Evolutionary conservation across 2,329 filamentous ascomycete genomes (phyloP), one percentile per base, ranked within the genome.

Genomic region (Cercospora brassicicola): DNA sequence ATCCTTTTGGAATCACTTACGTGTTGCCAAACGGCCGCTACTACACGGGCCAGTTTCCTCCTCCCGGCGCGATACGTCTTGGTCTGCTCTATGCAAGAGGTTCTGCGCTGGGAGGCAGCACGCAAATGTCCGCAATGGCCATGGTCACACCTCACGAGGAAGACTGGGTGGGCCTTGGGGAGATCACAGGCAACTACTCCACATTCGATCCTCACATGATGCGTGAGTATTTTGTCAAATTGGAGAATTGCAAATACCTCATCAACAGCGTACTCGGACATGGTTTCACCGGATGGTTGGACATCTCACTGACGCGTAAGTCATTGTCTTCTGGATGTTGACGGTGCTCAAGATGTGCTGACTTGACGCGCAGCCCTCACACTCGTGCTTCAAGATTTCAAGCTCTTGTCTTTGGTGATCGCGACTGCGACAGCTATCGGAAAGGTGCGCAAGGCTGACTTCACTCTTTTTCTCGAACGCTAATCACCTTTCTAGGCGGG

Each of bases 41-140:
- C 57, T 88, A 88, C 73, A 84, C 82, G 11, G 87, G 87, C 11
- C 76, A 83, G 4, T 79, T 81, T 66, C 86, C 85, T 39, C 67
- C 67, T 56, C n/a, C 64, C 0, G 59, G 55, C 4, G 64, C 67
- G 1, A 31, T 11, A n/a, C 59, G 51, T 20, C 45, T 59, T 13
- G 67, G 67, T n/a, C 62, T 84, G 18, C 80, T 85, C 4, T 89
- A 89, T 71, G 86, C 87, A 7, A 83, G 87, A 11, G 82, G 85
- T 2, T 85, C 83, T 23, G 84, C 81, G 2, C 77, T 88, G 0
- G 86, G 86, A 53, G 86, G 86, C 4, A 88, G 86, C 76, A 82
- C 84, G 4, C 83, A 84, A 10, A 88, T 90, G 78, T 88, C 88
- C 36, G 87, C 86, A 4, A 77, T 88, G 56, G 84, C 90, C 59